phyloP scores from a whole-genome alignment of 805 yeast species.

The Yamadazyma sp. region DNA sequence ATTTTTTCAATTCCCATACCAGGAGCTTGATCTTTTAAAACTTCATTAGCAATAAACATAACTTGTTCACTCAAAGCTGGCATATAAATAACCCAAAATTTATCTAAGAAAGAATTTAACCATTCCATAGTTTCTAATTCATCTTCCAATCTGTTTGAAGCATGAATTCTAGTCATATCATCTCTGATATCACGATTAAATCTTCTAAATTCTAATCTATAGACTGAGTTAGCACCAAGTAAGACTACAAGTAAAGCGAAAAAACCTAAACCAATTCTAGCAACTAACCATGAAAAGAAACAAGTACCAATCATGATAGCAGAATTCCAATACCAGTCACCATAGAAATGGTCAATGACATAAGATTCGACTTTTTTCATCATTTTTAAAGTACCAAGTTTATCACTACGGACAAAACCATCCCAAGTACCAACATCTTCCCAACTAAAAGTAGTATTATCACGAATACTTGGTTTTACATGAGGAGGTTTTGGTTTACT shows the following conservation, averaged over 20 bases:
- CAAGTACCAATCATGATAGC: constrained; percentile 66
- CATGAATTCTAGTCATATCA: constrained; percentile 64
- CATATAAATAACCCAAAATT: constrained; percentile 88
- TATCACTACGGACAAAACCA: constrained; percentile 16
- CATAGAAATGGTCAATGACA: constrained; percentile 63
- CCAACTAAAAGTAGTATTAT: constrained; percentile 40
- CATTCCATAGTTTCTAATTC: constrained; percentile 75
- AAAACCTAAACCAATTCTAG: constrained; percentile 61
- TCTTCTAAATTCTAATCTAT: constrained; percentile 70
- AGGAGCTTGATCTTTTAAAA: constrained; percentile 69
- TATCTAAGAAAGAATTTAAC: constrained; percentile 72
- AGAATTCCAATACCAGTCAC: constrained; percentile 72
- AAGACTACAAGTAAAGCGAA: constrained; percentile 60
- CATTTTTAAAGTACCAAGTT: constrained; percentile 20
- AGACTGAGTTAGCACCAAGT: constrained; percentile 61
- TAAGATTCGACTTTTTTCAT: constrained; percentile 49
- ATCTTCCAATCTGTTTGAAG: constrained; percentile 61
- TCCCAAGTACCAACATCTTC: constrained; percentile 39
- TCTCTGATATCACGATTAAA: constrained; percentile 73
- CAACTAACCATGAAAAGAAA: constrained; percentile 66
- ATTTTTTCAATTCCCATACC: constrained; percentile 79
- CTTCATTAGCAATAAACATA: constrained; percentile 62
- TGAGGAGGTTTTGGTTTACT: constrained; percentile 6
- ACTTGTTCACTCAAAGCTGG: constrained; percentile 79
- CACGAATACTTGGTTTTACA: constrained; percentile 22